Conservation (phyloP, 2,329 filamentous ascomycete genomes). For the Venturia nashicola region DNA sequence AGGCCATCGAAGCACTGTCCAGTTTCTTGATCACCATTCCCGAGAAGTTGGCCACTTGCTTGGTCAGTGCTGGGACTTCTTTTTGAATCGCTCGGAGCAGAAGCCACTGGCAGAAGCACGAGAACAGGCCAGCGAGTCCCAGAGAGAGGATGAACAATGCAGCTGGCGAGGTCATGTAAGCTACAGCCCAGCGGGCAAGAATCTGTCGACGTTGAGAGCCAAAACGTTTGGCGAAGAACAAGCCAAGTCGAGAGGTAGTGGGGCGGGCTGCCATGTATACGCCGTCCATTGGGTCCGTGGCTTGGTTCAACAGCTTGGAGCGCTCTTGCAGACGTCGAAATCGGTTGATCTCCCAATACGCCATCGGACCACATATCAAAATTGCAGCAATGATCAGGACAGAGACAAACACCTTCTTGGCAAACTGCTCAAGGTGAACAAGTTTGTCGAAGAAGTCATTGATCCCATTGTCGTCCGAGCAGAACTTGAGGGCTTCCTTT, state of each 20-base stretch:
- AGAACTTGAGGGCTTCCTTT: conserved; percentile 77
- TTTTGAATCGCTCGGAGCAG: conserved; percentile 62
- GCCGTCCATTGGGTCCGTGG: conserved; percentile 72
- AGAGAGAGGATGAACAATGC: conserved; percentile 81
- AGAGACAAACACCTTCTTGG: conserved; percentile 65
- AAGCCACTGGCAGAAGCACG: conserved; percentile 71
- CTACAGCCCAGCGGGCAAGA: conserved; percentile 68
- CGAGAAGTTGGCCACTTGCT: conserved; percentile 67
- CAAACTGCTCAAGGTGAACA: conserved; percentile 51
- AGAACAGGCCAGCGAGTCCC: conserved; percentile 68
- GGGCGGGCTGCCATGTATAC: conserved; percentile 80
- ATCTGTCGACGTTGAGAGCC: conserved; percentile 53
- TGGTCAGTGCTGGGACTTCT: conserved; percentile 62
- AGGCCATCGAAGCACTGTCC: conserved; percentile 59
- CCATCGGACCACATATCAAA: conserved; percentile 65
- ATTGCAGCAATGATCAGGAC: conserved; percentile 61
- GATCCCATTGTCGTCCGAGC: conserved; percentile 72
- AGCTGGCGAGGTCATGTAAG: conserved; percentile 74
- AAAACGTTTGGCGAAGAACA: conserved; percentile 56
- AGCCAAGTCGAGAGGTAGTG: conserved; percentile 57
- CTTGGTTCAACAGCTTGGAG: conserved; percentile 53
- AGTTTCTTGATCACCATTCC: conserved; percentile 63
- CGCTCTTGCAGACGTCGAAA: conserved; percentile 64
- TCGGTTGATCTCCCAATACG: conserved; percentile 63
- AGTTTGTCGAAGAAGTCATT: conserved; percentile 71